phyloP scores from a whole-genome alignment of 495 filamentous ascomycete genomes.

The Daldinia loculata region DNA sequence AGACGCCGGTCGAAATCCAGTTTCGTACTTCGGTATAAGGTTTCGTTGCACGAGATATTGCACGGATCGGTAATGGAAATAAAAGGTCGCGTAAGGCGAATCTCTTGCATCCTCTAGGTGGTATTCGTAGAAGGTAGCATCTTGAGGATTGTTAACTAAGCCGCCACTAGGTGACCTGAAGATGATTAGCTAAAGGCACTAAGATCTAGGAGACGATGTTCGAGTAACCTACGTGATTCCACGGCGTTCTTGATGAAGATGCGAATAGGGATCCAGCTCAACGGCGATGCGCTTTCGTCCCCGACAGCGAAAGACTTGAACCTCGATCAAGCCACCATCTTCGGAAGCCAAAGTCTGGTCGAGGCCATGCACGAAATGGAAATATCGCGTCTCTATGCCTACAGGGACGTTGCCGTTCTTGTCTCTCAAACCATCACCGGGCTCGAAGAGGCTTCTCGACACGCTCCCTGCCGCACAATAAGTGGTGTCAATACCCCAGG shows the following conservation, averaged over 20 bases:
- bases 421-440: conserved; percentile 42
- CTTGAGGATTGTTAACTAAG: conserved; percentile 57
- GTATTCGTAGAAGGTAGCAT: conserved; percentile 57
- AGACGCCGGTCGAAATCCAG: conserved; percentile 5
- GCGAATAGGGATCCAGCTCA: conserved; percentile 49
- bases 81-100: conserved; percentile 56
- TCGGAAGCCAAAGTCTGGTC: conserved; percentile 50
- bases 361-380: conserved; percentile 52
- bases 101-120: conserved; percentile 58
- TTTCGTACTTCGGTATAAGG: conserved; percentile 41
- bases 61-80: conserved; percentile 60
- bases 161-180: conserved; percentile 55
- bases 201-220: neutral
- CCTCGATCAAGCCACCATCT: conserved; percentile 62
- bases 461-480: conserved; percentile 47
- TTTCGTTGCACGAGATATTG: conserved; percentile 54
- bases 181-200: conserved; percentile 21
- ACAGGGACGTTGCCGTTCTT: conserved; percentile 28
- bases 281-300: conserved; percentile 48
- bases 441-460: conserved; percentile 55
- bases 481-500: conserved; percentile 57
- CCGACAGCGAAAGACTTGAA: conserved; percentile 58
- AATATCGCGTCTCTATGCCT: conserved; percentile 54
- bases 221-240: conserved; percentile 55
- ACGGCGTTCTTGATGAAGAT: conserved; percentile 52